Conservation (phyloP, 148 eudicot species). For the Euryodendron excelsum region DNA sequence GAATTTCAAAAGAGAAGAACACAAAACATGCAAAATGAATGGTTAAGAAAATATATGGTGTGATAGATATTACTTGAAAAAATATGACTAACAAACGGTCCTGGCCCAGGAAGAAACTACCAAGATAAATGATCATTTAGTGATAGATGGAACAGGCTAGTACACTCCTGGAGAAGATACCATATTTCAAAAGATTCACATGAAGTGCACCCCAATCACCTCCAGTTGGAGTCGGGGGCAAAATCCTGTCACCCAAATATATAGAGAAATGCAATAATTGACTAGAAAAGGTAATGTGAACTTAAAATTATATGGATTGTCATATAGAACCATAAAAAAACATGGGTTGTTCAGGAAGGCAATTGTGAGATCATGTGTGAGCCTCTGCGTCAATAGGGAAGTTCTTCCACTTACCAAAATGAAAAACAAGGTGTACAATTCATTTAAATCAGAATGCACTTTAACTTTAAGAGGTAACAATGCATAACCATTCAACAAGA, state of each 20-base stretch:
- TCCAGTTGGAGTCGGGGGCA: not conserved
- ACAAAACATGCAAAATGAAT: not conserved
- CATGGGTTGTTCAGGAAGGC: no score
- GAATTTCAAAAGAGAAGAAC: not conserved
- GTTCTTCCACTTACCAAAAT: no score
- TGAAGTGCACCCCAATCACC: not conserved
- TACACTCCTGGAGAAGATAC: no score
- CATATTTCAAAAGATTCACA: not conserved
- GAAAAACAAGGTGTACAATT: no score
- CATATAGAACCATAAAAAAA: no score
- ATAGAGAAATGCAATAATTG: not conserved
- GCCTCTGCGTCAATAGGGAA: no score
- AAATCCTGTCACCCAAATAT: not conserved
- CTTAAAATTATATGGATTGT: no score
- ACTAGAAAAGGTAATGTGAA: not conserved
- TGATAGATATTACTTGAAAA: not conserved
- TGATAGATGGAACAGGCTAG: not conserved
- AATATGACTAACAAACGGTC: no score
- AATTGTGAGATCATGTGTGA: no score
- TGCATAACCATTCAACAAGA: not conserved
- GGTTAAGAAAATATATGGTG: not conserved
- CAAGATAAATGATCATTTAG: not conserved
- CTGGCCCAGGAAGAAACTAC: no score
- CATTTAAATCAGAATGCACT: not conserved
- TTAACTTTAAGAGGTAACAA: not conserved